Percentiles rank a stretch among this genome's conserved stretches.
These are phyloP conservation scores for Guadua angustifolia DNA, from an alignment of 176 grass and related monocot species.

Conservation along the genomic window DNA sequence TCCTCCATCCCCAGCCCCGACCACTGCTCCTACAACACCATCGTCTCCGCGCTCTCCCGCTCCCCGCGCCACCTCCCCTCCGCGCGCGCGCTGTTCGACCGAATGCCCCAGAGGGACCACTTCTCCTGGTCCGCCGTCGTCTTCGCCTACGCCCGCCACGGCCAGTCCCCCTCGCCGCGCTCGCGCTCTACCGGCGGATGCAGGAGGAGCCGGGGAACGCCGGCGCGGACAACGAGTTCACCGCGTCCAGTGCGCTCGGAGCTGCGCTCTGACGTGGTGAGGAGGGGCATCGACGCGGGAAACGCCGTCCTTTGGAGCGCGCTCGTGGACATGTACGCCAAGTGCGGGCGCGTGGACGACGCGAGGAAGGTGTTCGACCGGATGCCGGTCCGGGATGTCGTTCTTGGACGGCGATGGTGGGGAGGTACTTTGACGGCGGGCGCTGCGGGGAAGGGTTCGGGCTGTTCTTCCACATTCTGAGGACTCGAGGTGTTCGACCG, in stretches of 20 bases:
- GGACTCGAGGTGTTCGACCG: slow-evolving; percentile 43
- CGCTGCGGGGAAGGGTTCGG: slow-evolving; percentile 61
- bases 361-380: slow-evolving; percentile 74
- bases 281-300: slow-evolving; percentile 60
- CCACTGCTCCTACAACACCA: slow-evolving; percentile 75
- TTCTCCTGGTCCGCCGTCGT: slow-evolving; percentile 85
- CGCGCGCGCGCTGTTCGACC: slow-evolving; percentile 64
- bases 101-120: slow-evolving; percentile 73
- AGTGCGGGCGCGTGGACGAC: slow-evolving; percentile 68
- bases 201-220: slow-evolving; percentile 28
- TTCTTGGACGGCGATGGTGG: slow-evolving; percentile 94
- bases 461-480: slow-evolving; percentile 62
- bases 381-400: slow-evolving; percentile 53
- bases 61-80: slow-evolving; percentile 47
- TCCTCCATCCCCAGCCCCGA: slow-evolving; percentile 53
- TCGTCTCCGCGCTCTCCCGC: slow-evolving; percentile 65
- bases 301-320: slow-evolving; percentile 73
- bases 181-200: slow-evolving; percentile 75
- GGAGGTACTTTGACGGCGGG: slow-evolving; percentile 71
- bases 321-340: slow-evolving; percentile 88
- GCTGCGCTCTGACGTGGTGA: slow-evolving; percentile 76
- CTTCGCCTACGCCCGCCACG: slow-evolving; percentile 61
- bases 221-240: slow-evolving; percentile 75
- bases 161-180: slow-evolving; percentile 47
- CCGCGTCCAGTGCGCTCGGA: slow-evolving; percentile 82